phyloP scores from a whole-genome alignment of 2,329 filamentous ascomycete species.

The Immersiporthe knoxdaviesiana region DNA sequence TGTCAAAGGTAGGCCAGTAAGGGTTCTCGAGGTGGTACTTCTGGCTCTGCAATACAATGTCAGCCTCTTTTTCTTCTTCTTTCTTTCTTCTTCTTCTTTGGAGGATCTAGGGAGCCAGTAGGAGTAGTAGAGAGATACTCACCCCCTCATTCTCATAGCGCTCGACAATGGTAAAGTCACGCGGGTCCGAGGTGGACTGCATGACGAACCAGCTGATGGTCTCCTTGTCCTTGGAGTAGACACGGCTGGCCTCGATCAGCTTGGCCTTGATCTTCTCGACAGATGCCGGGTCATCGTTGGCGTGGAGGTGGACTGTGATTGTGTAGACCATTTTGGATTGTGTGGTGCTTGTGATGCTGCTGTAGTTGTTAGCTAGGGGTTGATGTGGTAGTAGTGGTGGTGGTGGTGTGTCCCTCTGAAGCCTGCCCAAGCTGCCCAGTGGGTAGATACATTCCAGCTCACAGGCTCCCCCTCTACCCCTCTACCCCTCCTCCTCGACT shows the following conservation, averaged over 20 bases:
- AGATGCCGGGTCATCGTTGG: conserved; percentile 65
- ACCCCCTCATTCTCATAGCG: conserved; percentile 69
- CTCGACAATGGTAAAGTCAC: conserved; percentile 77
- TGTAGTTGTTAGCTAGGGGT: neutral
- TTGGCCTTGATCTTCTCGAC: conserved; percentile 72
- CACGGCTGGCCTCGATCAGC: conserved; percentile 72
- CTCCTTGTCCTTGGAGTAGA: conserved; percentile 74
- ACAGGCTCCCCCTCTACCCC: no score
- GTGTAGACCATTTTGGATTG: conserved; percentile 66
- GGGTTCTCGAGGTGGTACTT: conserved; percentile 69
- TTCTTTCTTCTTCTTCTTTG: neutral
- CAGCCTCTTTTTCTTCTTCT: neutral
- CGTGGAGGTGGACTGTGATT: conserved; percentile 70
- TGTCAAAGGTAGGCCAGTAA: conserved; percentile 77
- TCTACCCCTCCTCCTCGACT: no score
- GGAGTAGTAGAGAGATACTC: conserved; percentile 36
- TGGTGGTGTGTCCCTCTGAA: neutral
- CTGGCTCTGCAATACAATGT: conserved; percentile 48
- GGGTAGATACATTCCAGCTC: neutral
- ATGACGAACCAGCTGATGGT: conserved; percentile 75
- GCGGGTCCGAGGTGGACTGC: conserved; percentile 70
- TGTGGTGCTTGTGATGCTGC: conserved; percentile 21
- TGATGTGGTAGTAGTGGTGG: conserved; percentile 24
- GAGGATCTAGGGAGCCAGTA: neutral
- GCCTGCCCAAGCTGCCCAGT: neutral